Conservation (phyloP, 371 early-diverging fungal genomes). For the Haplosporangium sp. region DNA sequence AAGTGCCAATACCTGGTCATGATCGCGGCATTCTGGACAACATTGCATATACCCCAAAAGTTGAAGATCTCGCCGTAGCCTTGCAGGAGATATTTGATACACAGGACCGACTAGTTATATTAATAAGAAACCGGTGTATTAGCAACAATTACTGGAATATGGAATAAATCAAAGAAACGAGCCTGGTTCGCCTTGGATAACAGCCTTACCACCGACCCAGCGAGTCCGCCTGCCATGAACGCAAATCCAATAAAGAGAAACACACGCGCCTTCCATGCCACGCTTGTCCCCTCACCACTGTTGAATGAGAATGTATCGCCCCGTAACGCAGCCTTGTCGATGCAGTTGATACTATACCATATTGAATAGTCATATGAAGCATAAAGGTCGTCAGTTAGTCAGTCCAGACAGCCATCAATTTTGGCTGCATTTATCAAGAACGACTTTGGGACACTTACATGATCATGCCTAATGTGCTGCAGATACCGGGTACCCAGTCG, state of each 20-base stretch:
- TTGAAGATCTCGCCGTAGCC: constrained; percentile 62
- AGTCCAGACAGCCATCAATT: too few relatives aligned
- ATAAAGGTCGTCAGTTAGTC: too few relatives aligned
- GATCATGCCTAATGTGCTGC: constrained; percentile 78
- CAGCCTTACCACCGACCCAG: constrained; percentile 79
- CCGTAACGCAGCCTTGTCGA: constrained; percentile 57
- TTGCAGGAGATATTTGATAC: constrained; percentile 75
- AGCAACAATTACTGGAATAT: not conserved
- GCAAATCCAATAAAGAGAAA: constrained; percentile 81
- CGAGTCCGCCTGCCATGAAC: constrained; percentile 78
- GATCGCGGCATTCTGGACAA: constrained; percentile 75
- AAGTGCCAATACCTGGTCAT: constrained; percentile 68
- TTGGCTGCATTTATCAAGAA: not conserved
- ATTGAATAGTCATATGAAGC: too few relatives aligned
- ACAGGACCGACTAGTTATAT: constrained; percentile 76
- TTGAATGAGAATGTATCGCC: constrained; percentile 45
- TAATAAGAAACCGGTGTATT: too few relatives aligned
- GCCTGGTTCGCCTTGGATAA: too few relatives aligned
- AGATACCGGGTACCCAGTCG: constrained; percentile 82
- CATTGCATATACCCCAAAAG: constrained; percentile 72
- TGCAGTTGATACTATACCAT: constrained; percentile 62
- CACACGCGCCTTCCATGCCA: constrained; percentile 71
- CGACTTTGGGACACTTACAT: constrained; percentile 65
- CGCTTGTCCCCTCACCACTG: constrained; percentile 31
- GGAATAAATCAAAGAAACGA: too few relatives aligned